Base-by-base conservation (phyloP, 2,329 filamentous ascomycete species). In the Septoria linicola region DNA sequence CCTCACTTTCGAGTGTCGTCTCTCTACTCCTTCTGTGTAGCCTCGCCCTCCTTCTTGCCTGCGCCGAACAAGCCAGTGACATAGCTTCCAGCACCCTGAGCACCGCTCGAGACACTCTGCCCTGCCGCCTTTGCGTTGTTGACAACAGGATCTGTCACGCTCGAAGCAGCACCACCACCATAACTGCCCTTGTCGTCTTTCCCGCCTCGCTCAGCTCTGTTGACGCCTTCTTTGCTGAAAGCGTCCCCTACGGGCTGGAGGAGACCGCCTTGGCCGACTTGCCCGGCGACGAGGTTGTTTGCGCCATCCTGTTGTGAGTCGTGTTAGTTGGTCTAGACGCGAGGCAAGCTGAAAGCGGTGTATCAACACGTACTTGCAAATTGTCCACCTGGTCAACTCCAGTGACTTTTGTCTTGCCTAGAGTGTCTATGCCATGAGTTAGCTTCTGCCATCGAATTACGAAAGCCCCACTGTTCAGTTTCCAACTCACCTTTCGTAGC, bases 401-500 rank as follows among this genome's bases (percentile, higher is more conserved):
- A 8, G 84, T 88, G 34, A 89, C 71, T 68, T 89, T 89, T 57
- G 83, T 79, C 69, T 87, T 83, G 72, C 79, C 74, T 55, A 89
- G 81, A 57, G 79, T 76, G 53, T 87, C 84, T 87, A 61, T 11
- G 14, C 19, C 13, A 32, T 45, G 25, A 47, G 32, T 41, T 25
- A 19, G 17, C 1, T 19, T n/a, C n/a, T n/a, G n/a, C n/a, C 13
- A 1, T 2, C 4, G 16, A 41, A 21, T 14, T 5, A 27, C 5
- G 23, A 27, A 27, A 27, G 23, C n/a, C n/a, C n/a, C n/a, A n/a
- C n/a, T n/a, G n/a, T n/a, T n/a, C n/a, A n/a, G n/a, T 16, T 8
- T 8, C 68, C 17, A 10, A 27, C 72, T 27, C 68, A 87, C 85
- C 78, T 70, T 85, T 88, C 1, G 84, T 78, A 4, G 81, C 75